A percentile compares a stretch with the other conserved stretches of the same genome.
Evolutionary conservation across 106 monocot genomes (phyloP).

Genomic region (Dioscorea alata): DNA sequence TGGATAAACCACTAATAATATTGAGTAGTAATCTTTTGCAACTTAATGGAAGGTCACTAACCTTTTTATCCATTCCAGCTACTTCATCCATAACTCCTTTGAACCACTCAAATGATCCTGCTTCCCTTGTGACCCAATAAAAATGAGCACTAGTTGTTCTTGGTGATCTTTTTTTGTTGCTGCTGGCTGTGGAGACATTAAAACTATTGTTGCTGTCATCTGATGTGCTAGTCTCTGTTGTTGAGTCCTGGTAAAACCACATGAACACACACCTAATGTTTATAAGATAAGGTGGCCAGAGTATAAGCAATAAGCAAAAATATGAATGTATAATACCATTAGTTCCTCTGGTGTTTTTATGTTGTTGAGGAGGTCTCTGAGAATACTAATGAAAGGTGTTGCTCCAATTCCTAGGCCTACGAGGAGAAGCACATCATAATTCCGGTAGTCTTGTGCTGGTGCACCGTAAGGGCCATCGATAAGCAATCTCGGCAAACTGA

Average conservation of each 20-base stretch:
- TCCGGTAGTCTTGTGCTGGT: slow-evolving; percentile 79
- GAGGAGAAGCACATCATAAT: slow-evolving; percentile 81
- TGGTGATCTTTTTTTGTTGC: slow-evolving; percentile 45
- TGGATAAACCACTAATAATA: no score
- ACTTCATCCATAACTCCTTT: slow-evolving; percentile 94
- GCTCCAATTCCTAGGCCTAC: slow-evolving; percentile 93
- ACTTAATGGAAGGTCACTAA: neutral
- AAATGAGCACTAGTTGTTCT: slow-evolving; percentile 72
- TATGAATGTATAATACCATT: slow-evolving; percentile 19
- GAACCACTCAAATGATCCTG: slow-evolving; percentile 90
- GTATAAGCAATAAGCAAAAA: no score
- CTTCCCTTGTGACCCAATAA: slow-evolving; percentile 86
- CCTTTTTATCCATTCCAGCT: slow-evolving; percentile 86
- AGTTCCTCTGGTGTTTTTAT: slow-evolving; percentile 60
- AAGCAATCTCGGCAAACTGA: slow-evolving; percentile 65
- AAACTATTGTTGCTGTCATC: slow-evolving; percentile 52
- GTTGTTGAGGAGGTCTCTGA: slow-evolving; percentile 77
- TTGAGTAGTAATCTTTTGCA: no score
- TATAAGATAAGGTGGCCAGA: neutral
- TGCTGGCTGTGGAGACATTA: slow-evolving; percentile 23
- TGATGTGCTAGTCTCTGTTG: slow-evolving; percentile 54
- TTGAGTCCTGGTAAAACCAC: slow-evolving; percentile 34
- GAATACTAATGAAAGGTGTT: slow-evolving; percentile 87
- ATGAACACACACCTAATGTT: neutral
- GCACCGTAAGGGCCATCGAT: slow-evolving; percentile 92